Percentiles rank a stretch among this genome's conserved stretches.
Evolutionary conservation across 2,329 filamentous ascomycete genomes (phyloP).

Genomic region (Grosmannia serpens): DNA sequence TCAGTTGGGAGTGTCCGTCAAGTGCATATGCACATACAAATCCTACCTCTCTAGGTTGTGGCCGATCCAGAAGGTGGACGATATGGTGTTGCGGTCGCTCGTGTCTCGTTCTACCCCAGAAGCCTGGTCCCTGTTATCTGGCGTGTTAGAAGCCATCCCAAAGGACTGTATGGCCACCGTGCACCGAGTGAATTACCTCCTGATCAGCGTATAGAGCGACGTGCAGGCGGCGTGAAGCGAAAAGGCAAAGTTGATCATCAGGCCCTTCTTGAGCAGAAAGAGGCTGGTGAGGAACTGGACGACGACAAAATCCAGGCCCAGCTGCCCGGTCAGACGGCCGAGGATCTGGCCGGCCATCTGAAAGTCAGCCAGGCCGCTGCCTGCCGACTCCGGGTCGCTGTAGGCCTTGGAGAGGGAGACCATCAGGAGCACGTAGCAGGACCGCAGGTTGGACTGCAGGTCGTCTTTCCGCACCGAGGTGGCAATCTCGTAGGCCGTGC

Average conservation of each 20-base stretch:
- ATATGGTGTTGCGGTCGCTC: neutral
- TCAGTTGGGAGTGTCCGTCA: neutral
- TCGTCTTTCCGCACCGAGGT: neutral
- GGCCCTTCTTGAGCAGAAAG: slow-evolving; percentile 1
- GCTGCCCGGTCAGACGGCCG: neutral
- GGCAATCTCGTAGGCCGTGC: neutral
- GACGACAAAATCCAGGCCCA: neutral
- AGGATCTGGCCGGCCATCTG: neutral
- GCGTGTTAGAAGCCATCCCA: too few species aligned
- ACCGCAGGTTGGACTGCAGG: neutral
- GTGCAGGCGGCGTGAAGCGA: neutral
- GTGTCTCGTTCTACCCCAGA: neutral
- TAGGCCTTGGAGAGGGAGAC: neutral
- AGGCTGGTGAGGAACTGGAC: neutral
- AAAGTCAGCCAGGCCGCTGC: slow-evolving; percentile 1
- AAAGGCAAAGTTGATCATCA: slow-evolving; percentile 1
- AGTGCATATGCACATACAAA: neutral
- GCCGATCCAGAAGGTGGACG: neutral
- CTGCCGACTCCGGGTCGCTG: neutral
- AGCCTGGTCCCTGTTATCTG: neutral
- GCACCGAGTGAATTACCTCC: neutral
- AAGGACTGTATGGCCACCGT: too few species aligned
- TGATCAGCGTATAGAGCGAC: neutral
- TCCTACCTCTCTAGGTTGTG: neutral
- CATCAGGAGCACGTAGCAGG: slow-evolving; percentile 1